These are phyloP conservation scores for Styphnolobium japonicum DNA, from an alignment of 306 rosid species.

Conservation along the genomic window DNA sequence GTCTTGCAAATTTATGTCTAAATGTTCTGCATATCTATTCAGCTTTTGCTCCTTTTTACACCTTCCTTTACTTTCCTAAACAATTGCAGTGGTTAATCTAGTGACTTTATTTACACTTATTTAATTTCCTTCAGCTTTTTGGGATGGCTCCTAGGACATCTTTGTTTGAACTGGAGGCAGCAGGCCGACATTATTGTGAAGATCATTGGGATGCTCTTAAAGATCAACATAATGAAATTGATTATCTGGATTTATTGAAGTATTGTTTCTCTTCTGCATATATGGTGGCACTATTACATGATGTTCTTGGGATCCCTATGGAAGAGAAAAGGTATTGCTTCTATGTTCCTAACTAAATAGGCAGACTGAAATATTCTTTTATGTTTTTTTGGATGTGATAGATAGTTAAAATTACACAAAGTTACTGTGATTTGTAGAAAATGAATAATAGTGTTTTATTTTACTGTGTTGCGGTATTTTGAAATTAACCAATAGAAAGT, in stretches of 20 bases:
- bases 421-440: neutral
- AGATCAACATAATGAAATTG: slow-evolving; percentile 30
- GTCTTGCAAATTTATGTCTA: neutral
- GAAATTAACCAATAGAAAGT: neutral
- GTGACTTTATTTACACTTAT: neutral
- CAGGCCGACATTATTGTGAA: slow-evolving; percentile 48
- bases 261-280: slow-evolving; percentile 59
- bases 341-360: neutral
- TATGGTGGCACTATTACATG: slow-evolving; percentile 47
- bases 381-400: neutral
- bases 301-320: slow-evolving; percentile 42
- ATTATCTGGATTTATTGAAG: slow-evolving; percentile 41
- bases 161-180: slow-evolving; percentile 42
- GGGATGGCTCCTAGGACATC: slow-evolving; percentile 44
- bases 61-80: neutral
- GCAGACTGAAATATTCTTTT: neutral
- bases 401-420: neutral
- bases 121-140: slow-evolving; percentile 39
- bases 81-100: neutral
- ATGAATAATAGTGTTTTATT: neutral
- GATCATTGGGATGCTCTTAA: slow-evolving; percentile 49
- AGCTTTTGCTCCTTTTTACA: neutral
- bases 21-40: neutral
- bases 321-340: slow-evolving; percentile 46
- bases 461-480: neutral